These are phyloP conservation scores for Strigomonas oncopelti DNA, from an alignment of 208 protist species.

Conservation along the genomic window DNA sequence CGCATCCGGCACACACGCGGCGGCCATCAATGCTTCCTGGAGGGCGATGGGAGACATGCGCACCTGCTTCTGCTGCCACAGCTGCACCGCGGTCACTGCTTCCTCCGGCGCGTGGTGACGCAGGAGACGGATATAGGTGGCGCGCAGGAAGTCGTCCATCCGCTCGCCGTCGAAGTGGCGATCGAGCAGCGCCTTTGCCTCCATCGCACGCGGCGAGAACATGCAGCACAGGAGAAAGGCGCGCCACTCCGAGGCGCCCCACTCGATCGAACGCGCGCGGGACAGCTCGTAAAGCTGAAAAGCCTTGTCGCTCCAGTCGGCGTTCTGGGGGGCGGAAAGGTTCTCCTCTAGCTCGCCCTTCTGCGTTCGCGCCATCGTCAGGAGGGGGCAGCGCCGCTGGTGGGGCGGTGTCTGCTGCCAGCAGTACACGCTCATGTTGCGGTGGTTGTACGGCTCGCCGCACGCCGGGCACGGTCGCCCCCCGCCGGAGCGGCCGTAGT, in stretches of 20 bases:
- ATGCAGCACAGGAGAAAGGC: constrained; percentile 84
- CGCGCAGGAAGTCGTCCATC: constrained; percentile 87
- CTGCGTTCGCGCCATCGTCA: constrained; percentile 45
- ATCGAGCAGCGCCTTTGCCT: constrained; percentile 63
- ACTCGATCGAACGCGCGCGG: constrained; percentile 67
- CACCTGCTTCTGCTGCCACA: constrained; percentile 29
- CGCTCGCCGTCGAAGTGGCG: constrained; percentile 24
- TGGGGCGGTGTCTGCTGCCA: constrained; percentile 79
- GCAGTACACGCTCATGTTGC: constrained; percentile 73
- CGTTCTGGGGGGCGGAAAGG: constrained; percentile 61
- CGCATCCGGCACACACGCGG: constrained; percentile 32
- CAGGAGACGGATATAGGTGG: constrained; percentile 71
- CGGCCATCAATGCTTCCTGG: constrained; percentile 80
- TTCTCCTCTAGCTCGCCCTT: constrained; percentile 84
- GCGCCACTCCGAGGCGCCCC: constrained; percentile 83
- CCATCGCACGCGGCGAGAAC: constrained; percentile 62
- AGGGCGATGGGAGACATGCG: constrained; percentile 74
- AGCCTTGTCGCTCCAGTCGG: constrained; percentile 67
- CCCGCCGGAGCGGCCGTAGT: constrained; percentile 74
- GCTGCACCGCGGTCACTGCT: constrained; percentile 29
- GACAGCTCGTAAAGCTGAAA: constrained; percentile 70
- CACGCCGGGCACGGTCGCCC: constrained; percentile 75
- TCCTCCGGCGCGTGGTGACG: constrained; percentile 67
- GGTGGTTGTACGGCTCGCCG: constrained; percentile 84
- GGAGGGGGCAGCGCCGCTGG: constrained; percentile 75